Evolutionary conservation across 805 yeast genomes (phyloP).

Genomic region (Spathaspora gorwiae): DNA sequence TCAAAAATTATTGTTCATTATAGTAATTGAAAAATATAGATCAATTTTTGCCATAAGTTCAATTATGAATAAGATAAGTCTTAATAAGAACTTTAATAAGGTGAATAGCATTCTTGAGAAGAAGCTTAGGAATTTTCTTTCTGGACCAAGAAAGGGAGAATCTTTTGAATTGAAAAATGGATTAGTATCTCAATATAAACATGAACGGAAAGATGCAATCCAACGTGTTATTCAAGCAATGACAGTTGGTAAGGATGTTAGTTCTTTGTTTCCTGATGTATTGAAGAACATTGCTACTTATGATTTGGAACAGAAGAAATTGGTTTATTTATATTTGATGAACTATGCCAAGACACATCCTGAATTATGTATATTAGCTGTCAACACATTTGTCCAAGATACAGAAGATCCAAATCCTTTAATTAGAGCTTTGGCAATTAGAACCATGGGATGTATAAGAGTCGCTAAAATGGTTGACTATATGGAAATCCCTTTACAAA

Average conservation of each 20-base stretch:
- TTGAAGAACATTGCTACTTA: constrained; percentile 94
- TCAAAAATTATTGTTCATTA: too few relatives aligned
- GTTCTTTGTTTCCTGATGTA: constrained; percentile 91
- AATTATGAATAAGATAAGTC: neutral
- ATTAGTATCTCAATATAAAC: constrained; percentile 89
- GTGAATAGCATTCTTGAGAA: constrained; percentile 33
- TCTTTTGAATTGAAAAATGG: constrained; percentile 89
- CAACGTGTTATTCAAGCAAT: constrained; percentile 96
- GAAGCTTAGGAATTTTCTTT: constrained; percentile 38
- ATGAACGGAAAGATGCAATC: constrained; percentile 93
- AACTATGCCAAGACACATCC: constrained; percentile 97
- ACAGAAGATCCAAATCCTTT: constrained; percentile 96
- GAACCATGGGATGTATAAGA: constrained; percentile 98
- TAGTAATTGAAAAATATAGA: too few relatives aligned
- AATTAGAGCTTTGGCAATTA: constrained; percentile 90
- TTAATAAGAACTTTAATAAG: constrained; percentile 12
- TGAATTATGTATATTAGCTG: constrained; percentile 91
- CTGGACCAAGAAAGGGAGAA: constrained; percentile 58
- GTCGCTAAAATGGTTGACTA: constrained; percentile 95
- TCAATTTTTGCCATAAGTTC: too few relatives aligned
- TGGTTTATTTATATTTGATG: constrained; percentile 92
- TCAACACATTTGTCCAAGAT: constrained; percentile 92
- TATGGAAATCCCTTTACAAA: constrained; percentile 81
- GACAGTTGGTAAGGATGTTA: constrained; percentile 97
- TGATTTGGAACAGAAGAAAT: constrained; percentile 92